Percentiles rank a stretch among this genome's conserved stretches.
phyloP scores from a whole-genome alignment of 2,329 filamentous ascomycete genomes.

The Emmonsiellopsis sp. region DNA sequence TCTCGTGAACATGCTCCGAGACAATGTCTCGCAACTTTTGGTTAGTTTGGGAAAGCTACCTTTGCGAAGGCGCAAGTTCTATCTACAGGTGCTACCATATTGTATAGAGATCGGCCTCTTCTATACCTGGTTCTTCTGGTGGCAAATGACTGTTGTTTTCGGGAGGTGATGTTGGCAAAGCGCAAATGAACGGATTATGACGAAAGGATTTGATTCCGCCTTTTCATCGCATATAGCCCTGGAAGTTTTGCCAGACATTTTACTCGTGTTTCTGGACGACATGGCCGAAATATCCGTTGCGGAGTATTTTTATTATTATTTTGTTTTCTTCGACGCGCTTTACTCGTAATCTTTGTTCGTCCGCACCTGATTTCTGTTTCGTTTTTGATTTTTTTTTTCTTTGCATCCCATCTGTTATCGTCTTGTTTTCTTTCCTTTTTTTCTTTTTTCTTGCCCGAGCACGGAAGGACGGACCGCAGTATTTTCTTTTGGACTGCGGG shows the following conservation, averaged over 20 bases:
- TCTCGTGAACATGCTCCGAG: constrained; percentile 2
- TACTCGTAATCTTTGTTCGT: not conserved
- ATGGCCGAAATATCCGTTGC: not conserved
- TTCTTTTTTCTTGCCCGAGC: constrained; percentile 1
- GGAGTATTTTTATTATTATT: not conserved
- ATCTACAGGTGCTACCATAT: not conserved
- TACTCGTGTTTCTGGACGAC: no score
- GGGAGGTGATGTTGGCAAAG: no score
- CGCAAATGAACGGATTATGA: no score
- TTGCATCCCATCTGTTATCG: not conserved
- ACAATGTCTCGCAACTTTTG: not conserved
- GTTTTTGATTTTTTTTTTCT: constrained; percentile 3
- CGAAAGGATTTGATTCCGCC: no score
- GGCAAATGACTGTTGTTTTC: no score
- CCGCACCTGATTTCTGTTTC: not conserved
- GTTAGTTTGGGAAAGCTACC: not conserved
- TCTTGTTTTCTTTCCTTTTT: not conserved
- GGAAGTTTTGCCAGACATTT: not conserved
- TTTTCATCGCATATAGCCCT: not conserved
- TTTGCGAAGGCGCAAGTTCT: not conserved
- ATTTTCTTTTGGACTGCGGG: constrained; percentile 3
- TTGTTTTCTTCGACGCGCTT: not conserved
- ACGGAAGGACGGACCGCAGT: constrained; percentile 1
- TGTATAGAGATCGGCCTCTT: not conserved
- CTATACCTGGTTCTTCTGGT: constrained; percentile 1